These are phyloP conservation scores for Aspergillus wentii DNA, from an alignment of 495 filamentous ascomycete genomes.

Conservation along the genomic window DNA sequence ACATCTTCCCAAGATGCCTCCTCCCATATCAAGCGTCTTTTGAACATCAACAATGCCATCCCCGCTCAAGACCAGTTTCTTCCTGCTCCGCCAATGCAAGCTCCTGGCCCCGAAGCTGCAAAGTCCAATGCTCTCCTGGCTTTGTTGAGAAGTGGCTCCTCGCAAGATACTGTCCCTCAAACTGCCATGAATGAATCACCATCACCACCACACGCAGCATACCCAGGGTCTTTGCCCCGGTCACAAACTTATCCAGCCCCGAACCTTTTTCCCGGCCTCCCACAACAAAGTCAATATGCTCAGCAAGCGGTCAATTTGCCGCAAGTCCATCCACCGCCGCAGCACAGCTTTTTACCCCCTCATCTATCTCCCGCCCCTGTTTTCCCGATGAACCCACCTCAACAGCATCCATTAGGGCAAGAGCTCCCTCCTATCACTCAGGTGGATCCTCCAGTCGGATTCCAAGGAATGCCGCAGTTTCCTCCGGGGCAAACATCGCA, in stretches of 20 bases:
- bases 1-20: constrained; percentile 46
- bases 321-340: constrained; percentile 19
- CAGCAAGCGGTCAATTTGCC: constrained; percentile 14
- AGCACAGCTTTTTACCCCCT: constrained; percentile 8
- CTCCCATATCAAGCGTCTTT: constrained; percentile 55
- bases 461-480: constrained; percentile 9
- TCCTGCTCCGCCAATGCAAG: constrained; percentile 4
- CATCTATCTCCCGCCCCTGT: not conserved
- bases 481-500: constrained; percentile 8
- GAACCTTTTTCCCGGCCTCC: constrained; percentile 33
- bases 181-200: constrained; percentile 32
- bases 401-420: constrained; percentile 7
- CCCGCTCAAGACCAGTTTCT: constrained; percentile 9
- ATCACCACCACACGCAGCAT: constrained; percentile 31
- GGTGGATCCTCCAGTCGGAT: constrained; percentile 9
- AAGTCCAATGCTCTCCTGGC: constrained; percentile 54
- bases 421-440: constrained; percentile 9
- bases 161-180: constrained; percentile 29
- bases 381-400: constrained; percentile 2
- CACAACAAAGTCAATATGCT: constrained; percentile 23
- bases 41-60: constrained; percentile 50
- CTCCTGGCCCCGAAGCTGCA: constrained; percentile 18
- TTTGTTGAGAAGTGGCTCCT: constrained; percentile 48
- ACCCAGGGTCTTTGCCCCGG: constrained; percentile 27
- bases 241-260: constrained; percentile 42